phyloP scores from a whole-genome alignment of 495 filamentous ascomycete genomes.

The Pyronema omphalodes region DNA sequence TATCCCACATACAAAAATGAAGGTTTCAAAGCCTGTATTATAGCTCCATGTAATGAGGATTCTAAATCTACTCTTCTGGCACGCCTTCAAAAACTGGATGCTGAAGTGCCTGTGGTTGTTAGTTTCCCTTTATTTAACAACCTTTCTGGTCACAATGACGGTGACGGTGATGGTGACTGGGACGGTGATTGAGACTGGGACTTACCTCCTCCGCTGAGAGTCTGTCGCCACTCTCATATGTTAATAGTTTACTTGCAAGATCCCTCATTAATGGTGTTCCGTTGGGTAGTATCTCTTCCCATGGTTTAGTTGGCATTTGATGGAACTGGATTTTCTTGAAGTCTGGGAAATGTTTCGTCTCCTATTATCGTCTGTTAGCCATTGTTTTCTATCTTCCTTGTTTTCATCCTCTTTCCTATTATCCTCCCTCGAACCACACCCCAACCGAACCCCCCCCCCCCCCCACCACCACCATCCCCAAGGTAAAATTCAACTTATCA shows the following conservation, averaged over 20 bases:
- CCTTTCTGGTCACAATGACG: no score
- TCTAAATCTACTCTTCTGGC: no score
- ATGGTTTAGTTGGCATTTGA: slow-evolving; percentile 12
- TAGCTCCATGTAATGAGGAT: no score
- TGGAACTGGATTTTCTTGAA: slow-evolving; percentile 23
- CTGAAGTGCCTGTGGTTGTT: no score
- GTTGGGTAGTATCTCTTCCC: slow-evolving; percentile 17
- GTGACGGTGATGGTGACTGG: no score
- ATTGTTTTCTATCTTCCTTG: not conserved
- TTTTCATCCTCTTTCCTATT: not conserved
- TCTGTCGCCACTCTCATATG: slow-evolving; percentile 17
- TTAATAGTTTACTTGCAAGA: slow-evolving; percentile 10
- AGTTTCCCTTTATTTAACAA: no score
- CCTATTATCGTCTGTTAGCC: slow-evolving; percentile 6
- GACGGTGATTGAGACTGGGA: no score
- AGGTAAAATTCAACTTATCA: not conserved
- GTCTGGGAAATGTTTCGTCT: slow-evolving; percentile 17
- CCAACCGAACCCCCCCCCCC: no score
- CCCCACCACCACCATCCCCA: no score
- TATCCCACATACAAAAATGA: no score
- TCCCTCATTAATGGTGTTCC: slow-evolving; percentile 10
- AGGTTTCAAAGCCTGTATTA: no score
- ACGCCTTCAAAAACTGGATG: no score
- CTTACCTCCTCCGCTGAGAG: slow-evolving; percentile 14
- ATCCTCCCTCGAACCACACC: not conserved